Evolutionary conservation across 192 early-diverging fungal species (phyloP), one percentile per base, ranked within the genome.

Genomic region (Diversispora epigaea): DNA sequence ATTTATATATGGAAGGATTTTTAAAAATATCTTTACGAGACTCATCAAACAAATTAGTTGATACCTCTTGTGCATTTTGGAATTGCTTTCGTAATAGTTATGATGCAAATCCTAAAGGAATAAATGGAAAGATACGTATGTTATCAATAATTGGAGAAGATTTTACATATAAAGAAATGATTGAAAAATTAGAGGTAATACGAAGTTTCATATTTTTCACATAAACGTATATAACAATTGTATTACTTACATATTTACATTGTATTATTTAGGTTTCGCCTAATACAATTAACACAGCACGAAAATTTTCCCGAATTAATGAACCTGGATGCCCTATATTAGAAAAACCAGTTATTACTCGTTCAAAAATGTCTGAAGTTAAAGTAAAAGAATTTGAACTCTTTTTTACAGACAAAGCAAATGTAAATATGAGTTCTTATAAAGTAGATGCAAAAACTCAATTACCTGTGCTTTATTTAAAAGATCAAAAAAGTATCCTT

Each of bases 81-180:
- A 5, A 50, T 14, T 50, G 49, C 49, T 14, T 50, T 50, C 49
- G 5, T 5, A 5, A 50, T 21, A 58, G 57, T 21, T 58, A 58
- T 22, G 5, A 58, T 22, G 0, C n/a, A 58, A 58, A 58, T 58
- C 32, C 10, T 40, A 62, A 14, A 62, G 9, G 25, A 39, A 39
- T 39, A 62, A 11, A 62, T 62, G 60, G 60, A 14, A 62, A 62
- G 39, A 14, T 7, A 40, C 32, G 39, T 40, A 62, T 62, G 39
- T 62, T 62, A 62, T 62, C 60, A 39, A 62, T 39, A 62, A 40
- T 62, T 62, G 60, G 22, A 62, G 60, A 62, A 62, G 39, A 40
- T 32, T 61, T 61, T 32, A 61, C 32, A 61, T 61, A 61, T 61
- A 1, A 61, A 39, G 25, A 61, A 11, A 61, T 61, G 39, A 61